Base-by-base conservation (phyloP, 139 green algal species). In the Yamagishiella unicocca region DNA sequence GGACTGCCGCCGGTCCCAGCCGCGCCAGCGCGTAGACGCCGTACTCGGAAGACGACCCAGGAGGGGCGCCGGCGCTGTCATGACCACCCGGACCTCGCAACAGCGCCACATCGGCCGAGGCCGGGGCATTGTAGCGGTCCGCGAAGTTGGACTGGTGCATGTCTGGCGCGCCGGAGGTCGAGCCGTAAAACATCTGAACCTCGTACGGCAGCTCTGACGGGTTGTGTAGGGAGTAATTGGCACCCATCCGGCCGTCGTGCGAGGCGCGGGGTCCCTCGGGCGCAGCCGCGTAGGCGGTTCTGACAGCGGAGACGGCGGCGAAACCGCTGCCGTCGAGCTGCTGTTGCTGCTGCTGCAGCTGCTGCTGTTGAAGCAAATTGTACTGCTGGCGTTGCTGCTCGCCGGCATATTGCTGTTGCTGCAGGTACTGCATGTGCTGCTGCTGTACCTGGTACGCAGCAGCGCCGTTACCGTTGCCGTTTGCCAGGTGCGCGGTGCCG, bases 251-350 rank as follows among this genome's bases (percentile, higher is more conserved):
- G 73, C 76, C 76, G 54, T 83, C 76, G 53, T 67, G 37, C 53
- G 76, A 83, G 42, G 24, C 43, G 37, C 76, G 76, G 12, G 76
- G 76, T 2, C 76, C 76, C 35, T 83, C 76, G 35, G 76, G 76
- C 0, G 76, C 35, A 2, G 54, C 53, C 24, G 76, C 76, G 3
- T 43, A 40, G 35, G 27, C 25, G 21, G 70, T 55, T 6, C 70
- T 24, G 1, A 54, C 40, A 19, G 9, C 25, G 2, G 66, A 74
- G 19, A 74, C 66, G 17, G 70, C 2, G 21, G 40, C 1, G 37
- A 58, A 78, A 33, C 14, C 67, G 67, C 67, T 33, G 70, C 27
- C 22, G 7, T 78, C 40, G 12, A 33, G 72, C 14, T 80, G 72
- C 67, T 75, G 67, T 37, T 29, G 35, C 67, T 50, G 17, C 8